phyloP scores from a whole-genome alignment of 169 alveolate species.

The Plasmodium billcollinsi region DNA sequence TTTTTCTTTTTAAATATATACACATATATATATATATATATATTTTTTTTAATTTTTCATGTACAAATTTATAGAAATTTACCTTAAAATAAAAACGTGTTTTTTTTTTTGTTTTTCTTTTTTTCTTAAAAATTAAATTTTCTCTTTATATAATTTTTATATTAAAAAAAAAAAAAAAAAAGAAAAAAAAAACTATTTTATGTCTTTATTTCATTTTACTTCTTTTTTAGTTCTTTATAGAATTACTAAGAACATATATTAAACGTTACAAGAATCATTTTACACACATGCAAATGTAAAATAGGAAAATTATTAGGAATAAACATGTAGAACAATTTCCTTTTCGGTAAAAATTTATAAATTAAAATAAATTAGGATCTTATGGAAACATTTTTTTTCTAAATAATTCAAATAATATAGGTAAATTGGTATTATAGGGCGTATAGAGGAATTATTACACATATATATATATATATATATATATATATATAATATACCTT shows the following conservation, averaged over 20 bases:
- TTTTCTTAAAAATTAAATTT: background rate
- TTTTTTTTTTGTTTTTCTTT: background rate
- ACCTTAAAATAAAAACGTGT: background rate
- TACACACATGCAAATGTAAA: slow-evolving; percentile 35
- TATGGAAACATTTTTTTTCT: no score
- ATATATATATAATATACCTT: no score
- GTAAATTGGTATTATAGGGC: no score
- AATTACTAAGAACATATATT: background rate
- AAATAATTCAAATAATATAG: no score
- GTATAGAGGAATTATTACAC: no score
- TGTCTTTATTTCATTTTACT: background rate
- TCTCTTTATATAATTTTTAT: background rate
- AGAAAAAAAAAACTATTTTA: slow-evolving; percentile 10
- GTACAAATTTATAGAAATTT: background rate
- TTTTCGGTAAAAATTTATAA: no score
- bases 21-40: background rate
- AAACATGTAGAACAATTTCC: no score
- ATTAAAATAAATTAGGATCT: no score
- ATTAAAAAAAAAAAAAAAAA: background rate
- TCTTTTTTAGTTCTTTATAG: slow-evolving; percentile 7
- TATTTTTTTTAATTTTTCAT: background rate
- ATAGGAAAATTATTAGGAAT: slow-evolving; percentile 8
- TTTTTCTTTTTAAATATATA: no score
- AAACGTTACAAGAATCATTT: background rate
- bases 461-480: no score